Conservation (phyloP, 2,329 filamentous ascomycete genomes). For the Verticillium klebahnii region DNA sequence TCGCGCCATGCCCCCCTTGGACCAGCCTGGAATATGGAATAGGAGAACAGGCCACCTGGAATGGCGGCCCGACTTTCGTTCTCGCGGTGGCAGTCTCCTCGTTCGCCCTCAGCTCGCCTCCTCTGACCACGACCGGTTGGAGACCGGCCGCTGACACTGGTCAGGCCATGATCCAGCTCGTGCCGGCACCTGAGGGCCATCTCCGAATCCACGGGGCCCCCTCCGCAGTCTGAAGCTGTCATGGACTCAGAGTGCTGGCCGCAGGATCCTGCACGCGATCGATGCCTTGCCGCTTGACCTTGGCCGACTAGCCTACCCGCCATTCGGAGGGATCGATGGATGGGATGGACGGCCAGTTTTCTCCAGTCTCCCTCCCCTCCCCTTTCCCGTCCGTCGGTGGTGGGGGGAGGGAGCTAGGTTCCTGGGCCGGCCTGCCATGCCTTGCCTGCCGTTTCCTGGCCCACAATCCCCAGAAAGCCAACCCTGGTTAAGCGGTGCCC, state of each 20-base stretch:
- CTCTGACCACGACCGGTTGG: neutral
- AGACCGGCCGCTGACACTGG: neutral
- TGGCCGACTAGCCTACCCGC: slow-evolving; percentile 10
- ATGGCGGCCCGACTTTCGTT: neutral
- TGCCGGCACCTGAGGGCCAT: neutral
- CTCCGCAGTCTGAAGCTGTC: neutral
- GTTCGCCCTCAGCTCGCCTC: neutral
- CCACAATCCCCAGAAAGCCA: slow-evolving; percentile 1
- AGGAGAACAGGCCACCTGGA: neutral
- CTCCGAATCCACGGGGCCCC: neutral
- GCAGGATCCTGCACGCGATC: neutral
- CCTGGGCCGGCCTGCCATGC: neutral
- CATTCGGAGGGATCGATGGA: slow-evolving; percentile 3
- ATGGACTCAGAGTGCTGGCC: neutral
- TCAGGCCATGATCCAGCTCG: neutral
- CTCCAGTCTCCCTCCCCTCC: neutral
- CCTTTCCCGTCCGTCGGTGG: neutral
- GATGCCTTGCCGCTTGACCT: neutral
- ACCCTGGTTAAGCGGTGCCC: neutral
- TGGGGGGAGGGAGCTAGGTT: neutral
- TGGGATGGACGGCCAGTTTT: slow-evolving; percentile 2
- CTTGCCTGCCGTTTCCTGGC: neutral
- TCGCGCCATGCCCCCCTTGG: neutral
- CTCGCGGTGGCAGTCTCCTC: neutral
- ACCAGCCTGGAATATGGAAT: neutral